These are phyloP conservation scores for Globisporangium orthogonon DNA, from an alignment of 352 stramenopile genomes.

Conservation along the genomic window DNA sequence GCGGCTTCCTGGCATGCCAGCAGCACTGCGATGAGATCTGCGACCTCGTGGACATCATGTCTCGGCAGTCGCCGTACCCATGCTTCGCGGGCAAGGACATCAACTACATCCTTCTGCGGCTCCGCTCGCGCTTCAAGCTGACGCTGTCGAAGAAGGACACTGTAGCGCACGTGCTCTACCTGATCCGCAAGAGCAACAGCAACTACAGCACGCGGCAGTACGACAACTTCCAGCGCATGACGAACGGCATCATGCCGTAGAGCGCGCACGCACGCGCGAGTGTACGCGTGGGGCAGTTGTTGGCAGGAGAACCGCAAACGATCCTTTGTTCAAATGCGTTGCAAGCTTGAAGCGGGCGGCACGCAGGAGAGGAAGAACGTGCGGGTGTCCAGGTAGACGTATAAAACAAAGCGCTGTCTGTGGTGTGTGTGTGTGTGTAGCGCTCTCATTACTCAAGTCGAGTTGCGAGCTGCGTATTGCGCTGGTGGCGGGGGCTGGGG, in stretches of 20 bases:
- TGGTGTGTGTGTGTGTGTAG: background rate
- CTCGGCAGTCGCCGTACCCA: constrained; percentile 93
- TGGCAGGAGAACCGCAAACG: too few species aligned
- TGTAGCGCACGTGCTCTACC: constrained; percentile 85
- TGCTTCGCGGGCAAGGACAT: constrained; percentile 91
- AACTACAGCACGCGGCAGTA: constrained; percentile 92
- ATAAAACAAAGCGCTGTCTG: background rate
- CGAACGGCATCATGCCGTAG: constrained; percentile 89
- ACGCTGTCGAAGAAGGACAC: constrained; percentile 84
- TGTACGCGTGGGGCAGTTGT: too few species aligned
- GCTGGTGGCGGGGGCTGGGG: background rate
- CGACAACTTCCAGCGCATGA: constrained; percentile 93
- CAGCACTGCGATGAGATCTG: constrained; percentile 94
- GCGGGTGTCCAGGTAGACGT: background rate
- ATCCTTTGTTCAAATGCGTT: background rate
- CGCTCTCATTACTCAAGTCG: too few species aligned
- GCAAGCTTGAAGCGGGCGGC: background rate
- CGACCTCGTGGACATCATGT: constrained; percentile 97
- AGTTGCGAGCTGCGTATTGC: background rate
- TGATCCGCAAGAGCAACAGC: constrained; percentile 90
- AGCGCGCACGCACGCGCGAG: background rate
- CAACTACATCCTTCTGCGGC: constrained; percentile 78
- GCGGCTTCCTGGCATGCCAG: constrained; percentile 96
- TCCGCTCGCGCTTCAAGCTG: constrained; percentile 87
- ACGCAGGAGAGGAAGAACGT: background rate